Conservation (phyloP, 1,284 basidiomycete species). For the Malassezia yamatoensis region DNA sequence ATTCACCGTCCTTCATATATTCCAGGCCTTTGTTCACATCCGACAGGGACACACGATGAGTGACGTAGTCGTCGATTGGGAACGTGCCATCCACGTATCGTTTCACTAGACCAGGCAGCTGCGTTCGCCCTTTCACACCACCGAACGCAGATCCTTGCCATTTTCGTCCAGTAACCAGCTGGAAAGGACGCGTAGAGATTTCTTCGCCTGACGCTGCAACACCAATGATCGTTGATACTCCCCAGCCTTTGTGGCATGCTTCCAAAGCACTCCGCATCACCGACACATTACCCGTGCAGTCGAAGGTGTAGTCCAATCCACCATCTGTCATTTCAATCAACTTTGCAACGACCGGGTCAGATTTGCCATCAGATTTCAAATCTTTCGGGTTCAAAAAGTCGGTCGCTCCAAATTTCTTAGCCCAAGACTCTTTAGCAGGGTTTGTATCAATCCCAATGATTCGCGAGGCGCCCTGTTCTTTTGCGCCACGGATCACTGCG, state of each 20-base stretch:
- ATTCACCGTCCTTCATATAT: conserved; percentile 86
- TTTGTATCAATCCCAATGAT: conserved; percentile 92
- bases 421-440: conserved; percentile 68
- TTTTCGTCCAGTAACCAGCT: conserved; percentile 79
- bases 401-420: conserved; percentile 86
- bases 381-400: conserved; percentile 82
- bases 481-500: conserved; percentile 63
- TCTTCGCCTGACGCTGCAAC: conserved; percentile 76
- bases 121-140: conserved; percentile 92
- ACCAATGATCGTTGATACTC: conserved; percentile 82
- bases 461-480: conserved; percentile 66
- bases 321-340: conserved; percentile 90
- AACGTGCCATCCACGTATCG: conserved; percentile 46
- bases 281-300: conserved; percentile 85
- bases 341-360: conserved; percentile 65
- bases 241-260: conserved; percentile 78
- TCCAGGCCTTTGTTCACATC: conserved; percentile 83
- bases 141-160: conserved; percentile 96
- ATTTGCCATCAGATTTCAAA: conserved; percentile 52
- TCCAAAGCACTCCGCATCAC: conserved; percentile 95
- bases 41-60: conserved; percentile 52
- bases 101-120: conserved; percentile 50
- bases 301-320: conserved; percentile 88
- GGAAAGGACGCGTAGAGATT: conserved; percentile 80
- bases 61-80: conserved; percentile 50